Base-by-base conservation (phyloP, 2,329 filamentous ascomycete genomes). In the Stachybotrys chartarum region DNA sequence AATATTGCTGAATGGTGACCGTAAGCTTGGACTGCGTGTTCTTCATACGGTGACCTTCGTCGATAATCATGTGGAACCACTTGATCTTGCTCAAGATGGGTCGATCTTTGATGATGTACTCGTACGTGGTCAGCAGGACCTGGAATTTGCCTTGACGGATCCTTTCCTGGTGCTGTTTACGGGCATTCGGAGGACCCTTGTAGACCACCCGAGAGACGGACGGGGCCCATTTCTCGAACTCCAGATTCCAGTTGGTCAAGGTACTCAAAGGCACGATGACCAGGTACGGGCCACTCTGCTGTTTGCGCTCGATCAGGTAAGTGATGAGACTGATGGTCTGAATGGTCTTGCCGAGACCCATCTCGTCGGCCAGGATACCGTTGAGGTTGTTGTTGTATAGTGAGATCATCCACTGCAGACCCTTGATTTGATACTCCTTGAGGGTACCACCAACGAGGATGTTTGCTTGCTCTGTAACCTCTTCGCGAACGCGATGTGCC, bases 311-410 rank as follows among this genome's bases (percentile, higher is more conserved):
- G 63, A 99, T 97, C 59, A 99, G 86, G 69, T 99, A 95, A 3
- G 93, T 97, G 66, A 99, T 89, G 75, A 99, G 78, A 78, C 90
- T 96, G 74, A 99, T 99, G 49, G 94, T 97, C 74, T 99, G 94
- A 64, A 99, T 99, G 0, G 94, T 99, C 78, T 99, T 99, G 72
- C 94, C 94, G 61, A 99, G 90, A 86, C 94, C 94, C 94, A 99
- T 99, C 75, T 99, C 94, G 67, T 99, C 94, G 57, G 94, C 94
- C 65, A 99, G 79, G 62, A 99, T 97, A 82, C 94, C 94, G 71
- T 99, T 99, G 61, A 99, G 83, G 74, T 97, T 99, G 79, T 99
- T 99, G 85, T 99, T 99, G 82, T 97, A 99, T 14, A 99, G 81
- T 14, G 94, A 99, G 58, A 99, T 87, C 94, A 99, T 99, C 94